These are phyloP conservation scores for Scheffersomyces segobiensis DNA, from an alignment of 1,139 yeast genomes.

Conservation along the genomic window DNA sequence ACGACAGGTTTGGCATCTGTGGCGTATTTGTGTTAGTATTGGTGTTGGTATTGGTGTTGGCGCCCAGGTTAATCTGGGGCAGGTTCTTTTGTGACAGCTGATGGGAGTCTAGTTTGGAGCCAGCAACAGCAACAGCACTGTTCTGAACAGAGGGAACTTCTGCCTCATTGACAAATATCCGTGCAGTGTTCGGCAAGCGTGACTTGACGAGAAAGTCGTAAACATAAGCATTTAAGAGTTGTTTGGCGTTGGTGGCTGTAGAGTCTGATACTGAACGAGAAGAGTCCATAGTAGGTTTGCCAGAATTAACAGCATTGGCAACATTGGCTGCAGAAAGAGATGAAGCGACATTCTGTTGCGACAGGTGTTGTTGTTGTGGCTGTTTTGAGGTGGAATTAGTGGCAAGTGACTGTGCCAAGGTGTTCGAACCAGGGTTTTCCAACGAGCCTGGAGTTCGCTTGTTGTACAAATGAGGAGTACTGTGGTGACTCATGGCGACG, in stretches of 20 bases:
- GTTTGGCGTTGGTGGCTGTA: conserved; percentile 59
- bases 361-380: conserved; percentile 1
- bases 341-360: background rate
- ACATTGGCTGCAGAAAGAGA: background rate
- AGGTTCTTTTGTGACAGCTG: conserved; percentile 17
- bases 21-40: conserved; percentile 12
- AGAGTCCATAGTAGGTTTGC: conserved; percentile 21
- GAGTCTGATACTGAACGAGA: conserved; percentile 42
- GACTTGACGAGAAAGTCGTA: conserved; percentile 84
- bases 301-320: background rate
- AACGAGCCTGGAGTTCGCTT: conserved; percentile 29
- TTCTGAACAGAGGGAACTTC: conserved; percentile 42
- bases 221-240: conserved; percentile 77
- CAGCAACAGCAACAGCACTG: conserved; percentile 8
- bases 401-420: conserved; percentile 8
- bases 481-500: conserved; percentile 32
- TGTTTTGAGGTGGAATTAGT: background rate
- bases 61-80: conserved; percentile 15
- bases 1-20: conserved; percentile 13
- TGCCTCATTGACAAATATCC: conserved; percentile 71
- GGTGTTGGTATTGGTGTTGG: conserved; percentile 3
- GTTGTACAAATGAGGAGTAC: conserved; percentile 35
- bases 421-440: conserved; percentile 10
- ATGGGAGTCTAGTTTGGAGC: conserved; percentile 1
- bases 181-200: conserved; percentile 70